Percentiles rank a stretch among this genome's conserved stretches.
These are phyloP conservation scores for Tulasnella sp. DNA, from an alignment of 768 basidiomycete species.

Conservation along the genomic window DNA sequence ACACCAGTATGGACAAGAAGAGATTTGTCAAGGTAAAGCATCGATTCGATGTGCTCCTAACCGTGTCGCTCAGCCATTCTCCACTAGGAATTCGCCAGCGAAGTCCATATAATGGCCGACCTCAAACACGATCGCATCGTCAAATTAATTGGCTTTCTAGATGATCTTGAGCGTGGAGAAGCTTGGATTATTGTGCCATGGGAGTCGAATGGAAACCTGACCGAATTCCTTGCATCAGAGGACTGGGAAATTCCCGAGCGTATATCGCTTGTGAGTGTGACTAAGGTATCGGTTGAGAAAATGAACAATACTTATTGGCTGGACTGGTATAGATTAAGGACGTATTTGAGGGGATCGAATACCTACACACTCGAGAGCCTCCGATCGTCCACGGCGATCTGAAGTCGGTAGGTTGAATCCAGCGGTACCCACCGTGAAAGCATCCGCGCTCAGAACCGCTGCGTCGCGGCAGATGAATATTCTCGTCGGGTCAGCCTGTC, in stretches of 20 bases:
- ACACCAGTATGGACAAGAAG: neutral
- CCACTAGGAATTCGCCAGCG: neutral
- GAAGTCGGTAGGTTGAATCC: neutral
- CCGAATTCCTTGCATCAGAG: neutral
- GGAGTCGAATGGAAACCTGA: neutral
- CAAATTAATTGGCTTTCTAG: neutral
- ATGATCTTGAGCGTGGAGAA: neutral
- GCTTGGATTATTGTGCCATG: neutral
- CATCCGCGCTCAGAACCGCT: neutral
- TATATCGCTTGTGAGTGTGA: neutral
- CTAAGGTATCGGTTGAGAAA: too few species aligned
- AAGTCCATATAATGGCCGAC: neutral
- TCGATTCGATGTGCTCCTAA: neutral
- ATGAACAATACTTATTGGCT: too few species aligned
- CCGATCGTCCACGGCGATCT: neutral
- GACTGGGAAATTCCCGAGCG: neutral
- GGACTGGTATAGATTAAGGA: neutral
- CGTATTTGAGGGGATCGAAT: neutral
- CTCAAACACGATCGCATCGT: neutral
- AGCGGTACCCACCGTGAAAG: neutral
- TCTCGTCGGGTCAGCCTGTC: neutral
- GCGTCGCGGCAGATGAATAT: neutral
- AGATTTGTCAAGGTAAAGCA: neutral
- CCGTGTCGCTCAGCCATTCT: neutral
- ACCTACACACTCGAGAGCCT: neutral